Evolutionary conservation across 2,329 filamentous ascomycete genomes (phyloP).

Genomic region (Stylonectria norvegica): DNA sequence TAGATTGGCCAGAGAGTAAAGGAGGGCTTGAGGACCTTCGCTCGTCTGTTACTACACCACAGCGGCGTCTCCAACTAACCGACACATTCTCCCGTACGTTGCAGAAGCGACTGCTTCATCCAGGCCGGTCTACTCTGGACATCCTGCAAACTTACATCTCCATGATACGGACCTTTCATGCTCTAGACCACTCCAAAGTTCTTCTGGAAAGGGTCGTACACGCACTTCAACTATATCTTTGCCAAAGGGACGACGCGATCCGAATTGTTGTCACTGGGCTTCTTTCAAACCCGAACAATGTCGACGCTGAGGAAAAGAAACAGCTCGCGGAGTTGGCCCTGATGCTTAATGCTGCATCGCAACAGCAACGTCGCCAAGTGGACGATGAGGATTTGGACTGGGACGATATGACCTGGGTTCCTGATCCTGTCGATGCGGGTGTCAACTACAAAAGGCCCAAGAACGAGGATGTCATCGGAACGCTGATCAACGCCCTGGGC

Average conservation of each 20-base stretch:
- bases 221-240: conserved; percentile 71
- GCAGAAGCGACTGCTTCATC: conserved; percentile 65
- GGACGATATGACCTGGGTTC: conserved; percentile 90
- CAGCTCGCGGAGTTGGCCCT: conserved; percentile 65
- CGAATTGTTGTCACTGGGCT: conserved; percentile 73
- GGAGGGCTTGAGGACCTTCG: conserved; percentile 73
- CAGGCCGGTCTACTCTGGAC: conserved; percentile 70
- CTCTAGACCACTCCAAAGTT: conserved; percentile 73
- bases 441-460: conserved; percentile 88
- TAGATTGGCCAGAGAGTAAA: conserved; percentile 68
- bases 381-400: conserved; percentile 76
- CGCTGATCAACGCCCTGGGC: conserved; percentile 82
- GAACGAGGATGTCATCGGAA: conserved; percentile 87
- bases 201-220: conserved; percentile 71
- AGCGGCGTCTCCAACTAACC: conserved; percentile 67
- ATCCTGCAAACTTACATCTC: conserved; percentile 75
- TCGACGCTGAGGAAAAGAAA: conserved; percentile 44
- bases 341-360: conserved; percentile 60
- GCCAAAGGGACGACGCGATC: conserved; percentile 73
- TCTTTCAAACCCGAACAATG: conserved; percentile 57
- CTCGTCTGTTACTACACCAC: conserved; percentile 64
- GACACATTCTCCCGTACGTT: conserved; percentile 65
- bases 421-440: conserved; percentile 88
- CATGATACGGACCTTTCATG: conserved; percentile 74
- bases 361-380: conserved; percentile 48